phyloP scores from a whole-genome alignment of 176 grass and related monocot genomes.

The Hordeum vulgare region MorexV3_pseudomolecules_assembly NC_058518.1:143985113-143985612 shows the following conservation, averaged over 20 bases:
- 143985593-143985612: neutral
- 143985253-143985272: slow-evolving; percentile 15
- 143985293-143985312: slow-evolving; percentile 15
- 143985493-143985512: no score
- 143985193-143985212: neutral
- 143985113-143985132: slow-evolving; percentile 55
- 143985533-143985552: neutral
- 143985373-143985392: neutral
- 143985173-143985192: neutral
- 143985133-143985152: neutral
- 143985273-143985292: slow-evolving; percentile 3
- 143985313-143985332: slow-evolving; percentile 27
- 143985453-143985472: slow-evolving; percentile 34
- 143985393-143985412: neutral
- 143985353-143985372: neutral
- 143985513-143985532: neutral
- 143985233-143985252: slow-evolving; percentile 19
- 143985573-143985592: neutral
- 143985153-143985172: neutral
- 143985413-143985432: neutral
- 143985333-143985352: no score
- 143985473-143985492: slow-evolving; percentile 49
- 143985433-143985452: slow-evolving; percentile 25
- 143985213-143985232: slow-evolving; percentile 44
- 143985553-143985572: neutral